Evolutionary conservation across 2,329 filamentous ascomycete species (phyloP), one percentile per base, ranked within the genome.

Genomic region (Aureobasidium namibiae): DNA sequence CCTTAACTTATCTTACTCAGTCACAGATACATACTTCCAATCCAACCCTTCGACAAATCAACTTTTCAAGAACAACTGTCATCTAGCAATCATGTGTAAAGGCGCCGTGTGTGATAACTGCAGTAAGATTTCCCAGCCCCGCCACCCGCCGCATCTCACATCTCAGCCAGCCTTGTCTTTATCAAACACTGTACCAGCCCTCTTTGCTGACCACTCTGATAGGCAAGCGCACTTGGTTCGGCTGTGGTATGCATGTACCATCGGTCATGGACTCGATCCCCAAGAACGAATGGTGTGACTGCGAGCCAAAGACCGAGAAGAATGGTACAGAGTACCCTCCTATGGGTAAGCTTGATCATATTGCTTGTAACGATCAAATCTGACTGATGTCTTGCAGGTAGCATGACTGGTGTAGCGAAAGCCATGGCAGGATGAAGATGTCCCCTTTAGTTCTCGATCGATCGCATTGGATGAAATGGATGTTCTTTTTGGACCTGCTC

Each of bases 21-120:
- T 23, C 13, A 16, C 18, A n/a, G 6, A 18, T 42, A 54, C 18
- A 54, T 36, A 10, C 2, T 16, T 3, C 31, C 11, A 31, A 13
- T 2, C 11, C 23, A 39, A 26, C 13, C 23, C 18, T 18, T 34
- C 18, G 2, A 23, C 18, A 36, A 4, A 16, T 3, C 46, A 49
- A 24, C 7, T 10, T 4, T 11, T 23, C 31, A 23, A 9, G 11
- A 21, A 5, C 18, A 24, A 1, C 13, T 8, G 26, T 29, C 11
- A 54, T 23, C n/a, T 8, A 56, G n/a, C 38, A 56, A 42, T 26
- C n/a, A 89, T 89, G 86, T 89, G 86, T 71, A 85, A 79, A 72
- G 82, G 82, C 71, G 80, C 82, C 24, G 79, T 74, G 61, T 89
- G 86, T 73, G 73, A 74, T 62, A 80, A 75, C 54, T 89, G 86